Percentiles rank a stretch among this genome's conserved stretches.
Conservation (phyloP, 352 stramenopile species). For the Phytophthora melonis region DNA sequence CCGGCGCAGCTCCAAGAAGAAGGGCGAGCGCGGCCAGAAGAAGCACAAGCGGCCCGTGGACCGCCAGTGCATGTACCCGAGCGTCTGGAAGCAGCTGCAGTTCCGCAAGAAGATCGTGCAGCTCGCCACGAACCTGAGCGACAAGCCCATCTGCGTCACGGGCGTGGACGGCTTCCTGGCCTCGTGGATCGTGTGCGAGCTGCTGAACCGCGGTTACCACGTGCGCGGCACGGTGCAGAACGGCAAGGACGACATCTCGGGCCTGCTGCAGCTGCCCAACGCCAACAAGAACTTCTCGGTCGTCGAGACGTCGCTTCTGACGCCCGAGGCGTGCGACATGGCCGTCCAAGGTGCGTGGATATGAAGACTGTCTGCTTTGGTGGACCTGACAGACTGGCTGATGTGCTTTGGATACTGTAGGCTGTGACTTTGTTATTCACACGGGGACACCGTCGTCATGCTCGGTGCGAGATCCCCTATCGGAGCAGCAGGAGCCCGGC, state of each 20-base stretch:
- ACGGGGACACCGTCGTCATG: conserved; percentile 89
- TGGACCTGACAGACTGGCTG: not conserved
- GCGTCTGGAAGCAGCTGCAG: conserved; percentile 82
- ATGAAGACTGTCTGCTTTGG: not conserved
- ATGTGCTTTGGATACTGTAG: conserved; percentile 21
- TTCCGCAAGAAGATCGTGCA: conserved; percentile 89
- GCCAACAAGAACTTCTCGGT: conserved; percentile 86
- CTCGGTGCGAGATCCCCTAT: conserved; percentile 86
- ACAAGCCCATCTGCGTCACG: conserved; percentile 89
- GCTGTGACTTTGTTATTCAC: conserved; percentile 92
- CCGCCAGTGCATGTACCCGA: conserved; percentile 76
- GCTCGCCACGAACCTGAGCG: conserved; percentile 71
- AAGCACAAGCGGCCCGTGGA: conserved; percentile 47
- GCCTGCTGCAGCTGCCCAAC: conserved; percentile 73
- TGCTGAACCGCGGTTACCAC: conserved; percentile 79
- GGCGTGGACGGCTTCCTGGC: conserved; percentile 88
- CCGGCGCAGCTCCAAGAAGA: conserved; percentile 42
- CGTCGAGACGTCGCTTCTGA: conserved; percentile 89
- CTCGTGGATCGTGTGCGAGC: conserved; percentile 87
- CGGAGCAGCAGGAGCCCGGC: conserved; percentile 84
- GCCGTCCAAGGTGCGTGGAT: conserved; percentile 68
- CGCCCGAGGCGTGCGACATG: conserved; percentile 87
- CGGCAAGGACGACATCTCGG: conserved; percentile 86
- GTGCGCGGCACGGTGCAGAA: conserved; percentile 90
- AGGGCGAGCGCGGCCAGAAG: conserved; percentile 28